Evolutionary conservation across 495 filamentous ascomycete species (phyloP).

Genomic region (Hypoxylon trugodes): DNA sequence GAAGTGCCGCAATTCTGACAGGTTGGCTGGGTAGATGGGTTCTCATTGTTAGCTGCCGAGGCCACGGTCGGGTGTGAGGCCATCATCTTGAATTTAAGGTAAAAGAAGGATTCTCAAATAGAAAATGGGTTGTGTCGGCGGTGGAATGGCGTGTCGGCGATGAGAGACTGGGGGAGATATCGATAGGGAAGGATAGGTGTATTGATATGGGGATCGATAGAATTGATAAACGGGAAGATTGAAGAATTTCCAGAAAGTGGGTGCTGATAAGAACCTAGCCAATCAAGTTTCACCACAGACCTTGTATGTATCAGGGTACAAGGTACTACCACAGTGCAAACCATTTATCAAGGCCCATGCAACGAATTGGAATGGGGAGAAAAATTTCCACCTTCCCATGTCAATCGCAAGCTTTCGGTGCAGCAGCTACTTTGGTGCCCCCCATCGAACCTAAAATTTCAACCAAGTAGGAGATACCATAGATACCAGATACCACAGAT

Average conservation of each 20-base stretch:
- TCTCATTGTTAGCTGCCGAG: conserved; percentile 55
- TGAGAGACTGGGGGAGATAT: conserved; percentile 41
- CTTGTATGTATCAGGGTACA: conserved; percentile 21
- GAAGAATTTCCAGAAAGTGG: conserved; percentile 43
- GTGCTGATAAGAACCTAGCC: conserved; percentile 36
- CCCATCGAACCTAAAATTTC: background rate
- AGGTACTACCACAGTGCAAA: too few relatives aligned
- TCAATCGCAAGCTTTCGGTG: conserved; percentile 13
- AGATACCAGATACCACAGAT: too few relatives aligned
- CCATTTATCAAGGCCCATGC: conserved; percentile 15
- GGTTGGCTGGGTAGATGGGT: conserved; percentile 84
- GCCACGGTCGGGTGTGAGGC: conserved; percentile 44
- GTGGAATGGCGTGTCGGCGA: conserved; percentile 32
- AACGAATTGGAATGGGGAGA: conserved; percentile 15
- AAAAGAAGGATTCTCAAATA: conserved; percentile 13
- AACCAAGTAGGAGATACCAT: too few relatives aligned
- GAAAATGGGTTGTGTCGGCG: conserved; percentile 22
- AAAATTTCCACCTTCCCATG: conserved; percentile 22
- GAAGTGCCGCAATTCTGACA: conserved; percentile 98
- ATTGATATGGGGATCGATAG: conserved; percentile 40
- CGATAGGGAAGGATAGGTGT: conserved; percentile 46
- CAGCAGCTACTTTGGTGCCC: background rate
- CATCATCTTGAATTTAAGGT: conserved; percentile 41
- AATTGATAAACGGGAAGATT: conserved; percentile 51
- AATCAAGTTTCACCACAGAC: conserved; percentile 27